Evolutionary conservation across 352 stramenopile genomes (phyloP).

Genomic region (Nothophytophthora sp.): DNA sequence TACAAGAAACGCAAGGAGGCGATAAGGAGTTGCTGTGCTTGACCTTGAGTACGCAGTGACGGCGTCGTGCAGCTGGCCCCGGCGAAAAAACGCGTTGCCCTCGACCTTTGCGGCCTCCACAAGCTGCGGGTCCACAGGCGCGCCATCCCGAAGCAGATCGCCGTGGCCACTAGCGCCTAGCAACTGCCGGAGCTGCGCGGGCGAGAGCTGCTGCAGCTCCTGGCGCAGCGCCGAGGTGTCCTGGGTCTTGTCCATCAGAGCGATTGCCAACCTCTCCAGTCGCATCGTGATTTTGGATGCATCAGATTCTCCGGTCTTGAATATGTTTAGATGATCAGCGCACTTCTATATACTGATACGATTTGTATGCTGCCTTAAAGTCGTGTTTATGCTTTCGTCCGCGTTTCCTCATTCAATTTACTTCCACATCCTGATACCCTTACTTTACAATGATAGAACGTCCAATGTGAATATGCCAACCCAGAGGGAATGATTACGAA

Average conservation of each 20-base stretch:
- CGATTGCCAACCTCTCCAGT: too few species aligned
- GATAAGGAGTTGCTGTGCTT: neutral
- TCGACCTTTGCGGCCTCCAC: slow-evolving; percentile 35
- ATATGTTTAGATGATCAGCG: too few species aligned
- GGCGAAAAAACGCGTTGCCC: slow-evolving; percentile 60
- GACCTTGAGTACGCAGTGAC: slow-evolving; percentile 50
- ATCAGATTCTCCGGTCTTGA: too few species aligned
- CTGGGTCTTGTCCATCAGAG: too few species aligned
- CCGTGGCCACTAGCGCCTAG: slow-evolving; percentile 35
- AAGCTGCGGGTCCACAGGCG: slow-evolving; percentile 39
- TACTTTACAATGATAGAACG: too few species aligned
- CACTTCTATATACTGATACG: too few species aligned
- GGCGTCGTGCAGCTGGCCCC: slow-evolving; percentile 33
- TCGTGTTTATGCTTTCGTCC: too few species aligned
- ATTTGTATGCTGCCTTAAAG: too few species aligned
- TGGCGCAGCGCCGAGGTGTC: slow-evolving; percentile 9
- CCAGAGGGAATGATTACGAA: neutral
- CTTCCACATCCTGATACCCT: neutral
- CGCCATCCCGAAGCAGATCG: slow-evolving; percentile 11
- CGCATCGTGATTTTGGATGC: too few species aligned
- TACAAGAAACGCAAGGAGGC: neutral
- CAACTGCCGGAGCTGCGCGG: slow-evolving; percentile 26
- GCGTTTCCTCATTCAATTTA: too few species aligned
- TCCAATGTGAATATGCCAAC: too few species aligned
- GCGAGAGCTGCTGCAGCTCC: slow-evolving; percentile 38